Evolutionary conservation across 192 early-diverging fungal genomes (phyloP).

Genomic region (Geranomyces michiganensis): DNA sequence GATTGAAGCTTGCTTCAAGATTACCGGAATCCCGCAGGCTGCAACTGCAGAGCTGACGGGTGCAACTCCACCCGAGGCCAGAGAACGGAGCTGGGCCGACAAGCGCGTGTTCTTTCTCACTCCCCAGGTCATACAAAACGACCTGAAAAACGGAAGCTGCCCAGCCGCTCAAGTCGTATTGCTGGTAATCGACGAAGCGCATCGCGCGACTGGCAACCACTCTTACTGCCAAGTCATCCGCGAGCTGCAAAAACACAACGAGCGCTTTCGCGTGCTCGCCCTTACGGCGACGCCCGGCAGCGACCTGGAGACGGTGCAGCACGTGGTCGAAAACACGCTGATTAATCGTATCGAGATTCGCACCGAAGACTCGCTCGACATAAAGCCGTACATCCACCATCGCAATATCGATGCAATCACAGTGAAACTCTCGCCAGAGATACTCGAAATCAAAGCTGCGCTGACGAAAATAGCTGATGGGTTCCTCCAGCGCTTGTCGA

Average conservation of each 20-base stretch:
- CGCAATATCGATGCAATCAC: conserved; percentile 68
- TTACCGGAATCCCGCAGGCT: conserved; percentile 73
- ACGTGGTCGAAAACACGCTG: conserved; percentile 73
- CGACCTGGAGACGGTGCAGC: conserved; percentile 69
- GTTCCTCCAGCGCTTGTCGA: conserved; percentile 43
- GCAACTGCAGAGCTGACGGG: conserved; percentile 74
- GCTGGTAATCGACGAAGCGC: conserved; percentile 92
- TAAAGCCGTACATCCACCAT: conserved; percentile 72
- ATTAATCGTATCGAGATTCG: conserved; percentile 81
- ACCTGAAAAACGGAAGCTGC: conserved; percentile 69
- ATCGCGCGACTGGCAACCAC: conserved; percentile 82
- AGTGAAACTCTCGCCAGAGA: conserved; percentile 56
- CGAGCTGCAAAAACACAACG: conserved; percentile 48
- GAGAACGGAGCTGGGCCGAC: conserved; percentile 61
- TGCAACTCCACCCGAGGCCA: conserved; percentile 46
- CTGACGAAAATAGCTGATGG: conserved; percentile 47
- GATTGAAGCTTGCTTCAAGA: conserved; percentile 81
- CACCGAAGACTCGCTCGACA: conserved; percentile 86
- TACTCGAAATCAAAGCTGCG: conserved; percentile 45
- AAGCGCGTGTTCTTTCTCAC: conserved; percentile 85
- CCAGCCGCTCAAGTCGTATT: conserved; percentile 65
- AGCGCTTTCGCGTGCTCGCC: conserved; percentile 76
- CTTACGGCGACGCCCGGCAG: conserved; percentile 87
- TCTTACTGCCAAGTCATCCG: conserved; percentile 78
- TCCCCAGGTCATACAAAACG: conserved; percentile 87